phyloP scores from a whole-genome alignment of 2,329 filamentous ascomycete species.

The Talaromyces sp. region DNA sequence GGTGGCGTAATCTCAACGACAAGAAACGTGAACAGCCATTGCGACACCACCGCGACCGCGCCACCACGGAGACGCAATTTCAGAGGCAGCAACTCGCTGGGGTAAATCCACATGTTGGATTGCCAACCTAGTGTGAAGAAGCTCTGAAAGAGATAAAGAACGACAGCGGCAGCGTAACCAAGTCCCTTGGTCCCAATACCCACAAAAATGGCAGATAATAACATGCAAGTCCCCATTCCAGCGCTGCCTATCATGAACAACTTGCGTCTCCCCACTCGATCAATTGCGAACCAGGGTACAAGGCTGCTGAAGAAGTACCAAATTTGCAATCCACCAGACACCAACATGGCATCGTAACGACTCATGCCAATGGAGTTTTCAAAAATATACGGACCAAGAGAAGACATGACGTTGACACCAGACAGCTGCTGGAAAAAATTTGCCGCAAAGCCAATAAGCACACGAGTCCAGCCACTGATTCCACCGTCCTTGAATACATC shows the following conservation, averaged over 20 bases:
- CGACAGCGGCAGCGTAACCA: slow-evolving; percentile 46
- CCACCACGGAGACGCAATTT: slow-evolving; percentile 53
- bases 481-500: slow-evolving; percentile 14
- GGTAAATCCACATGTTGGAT: slow-evolving; percentile 56
- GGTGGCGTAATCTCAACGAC: slow-evolving; percentile 47
- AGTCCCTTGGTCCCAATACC: slow-evolving; percentile 22
- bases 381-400: slow-evolving; percentile 38
- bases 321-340: slow-evolving; percentile 43
- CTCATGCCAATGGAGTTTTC: slow-evolving; percentile 30
- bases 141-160: slow-evolving; percentile 65
- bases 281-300: slow-evolving; percentile 34
- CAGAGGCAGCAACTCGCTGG: slow-evolving; percentile 50
- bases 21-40: slow-evolving; percentile 54
- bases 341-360: slow-evolving; percentile 31
- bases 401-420: slow-evolving; percentile 39
- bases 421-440: slow-evolving; percentile 36
- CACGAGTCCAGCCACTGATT: slow-evolving; percentile 19
- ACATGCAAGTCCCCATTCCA: slow-evolving; percentile 19
- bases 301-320: slow-evolving; percentile 15
- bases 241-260: slow-evolving; percentile 8
- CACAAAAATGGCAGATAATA: slow-evolving; percentile 34
- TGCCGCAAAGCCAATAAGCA: slow-evolving; percentile 17
- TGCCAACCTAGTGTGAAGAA: slow-evolving; percentile 63
- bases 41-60: slow-evolving; percentile 49
- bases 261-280: slow-evolving; percentile 9